Evolutionary conservation across 2,329 filamentous ascomycete genomes (phyloP), one percentile per base, ranked within the genome.

Genomic region (Davidsoniella eucalypti): DNA sequence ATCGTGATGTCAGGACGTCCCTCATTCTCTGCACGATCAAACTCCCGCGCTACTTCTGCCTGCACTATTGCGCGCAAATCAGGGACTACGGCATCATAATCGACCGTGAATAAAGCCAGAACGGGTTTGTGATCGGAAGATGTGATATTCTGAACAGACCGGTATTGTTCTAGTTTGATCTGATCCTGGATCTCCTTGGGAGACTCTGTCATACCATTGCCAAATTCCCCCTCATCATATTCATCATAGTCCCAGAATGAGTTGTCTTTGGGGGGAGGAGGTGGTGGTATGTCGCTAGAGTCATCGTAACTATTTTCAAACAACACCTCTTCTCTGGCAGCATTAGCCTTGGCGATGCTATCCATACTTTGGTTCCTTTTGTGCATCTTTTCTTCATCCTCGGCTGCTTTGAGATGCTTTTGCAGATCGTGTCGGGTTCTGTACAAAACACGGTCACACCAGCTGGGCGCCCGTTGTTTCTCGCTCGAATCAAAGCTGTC

Each of bases 71-170:
- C 78, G 61, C 93, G 95, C 23, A 94, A 67, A 25, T 90, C 81
- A 0, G 87, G 84, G 0, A 93, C 79, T 1, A 94, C 84, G 0
- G 85, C 83, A 55, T 95, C 85, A 60, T 92, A 95, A 42, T 83
- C 81, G 6, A 98, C 65, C 0, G 76, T 82, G 60, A 96, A 96
- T 1, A 88, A 69, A 1, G 87, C 86, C 52, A 81, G 77, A 2
- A 98, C 67, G 0, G 92, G 93, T 62, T 98, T 98, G 65, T 98
- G 92, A 58, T 98, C 92, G 0, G 90, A 96, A 0, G 90, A 94
- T 14, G 85, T 75, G 21, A 98, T 81, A 16, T 84, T 75, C 63
- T 96, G 92, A 59, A 96, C 86, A 0, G 88, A 90, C 0, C 80
- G 78, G 61, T 98, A 98, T 52, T 84, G 64, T 50, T 79, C 74